Evolutionary conservation across 2,329 filamentous ascomycete genomes (phyloP).

Genomic region (Paecilomyces formosus): DNA sequence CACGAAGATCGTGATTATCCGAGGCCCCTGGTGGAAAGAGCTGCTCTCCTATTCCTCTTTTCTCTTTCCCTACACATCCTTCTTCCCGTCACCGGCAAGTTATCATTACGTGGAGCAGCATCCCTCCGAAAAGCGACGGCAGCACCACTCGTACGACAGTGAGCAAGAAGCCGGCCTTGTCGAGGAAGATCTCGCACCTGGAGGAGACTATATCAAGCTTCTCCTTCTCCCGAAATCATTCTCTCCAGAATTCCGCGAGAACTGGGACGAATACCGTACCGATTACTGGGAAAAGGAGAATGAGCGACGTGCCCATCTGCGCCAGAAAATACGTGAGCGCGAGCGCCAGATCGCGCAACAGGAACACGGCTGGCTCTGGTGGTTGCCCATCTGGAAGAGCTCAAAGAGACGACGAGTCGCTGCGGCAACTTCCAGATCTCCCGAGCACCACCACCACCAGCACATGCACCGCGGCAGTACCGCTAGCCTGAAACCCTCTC

Average conservation of each 20-base stretch:
- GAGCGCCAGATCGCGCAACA: conserved; percentile 62
- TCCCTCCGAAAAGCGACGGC: conserved; percentile 31
- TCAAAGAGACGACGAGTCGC: conserved; percentile 22
- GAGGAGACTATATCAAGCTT: conserved; percentile 86
- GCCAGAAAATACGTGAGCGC: conserved; percentile 60
- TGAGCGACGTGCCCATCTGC: conserved; percentile 68
- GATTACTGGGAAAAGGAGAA: conserved; percentile 99
- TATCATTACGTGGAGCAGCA: conserved; percentile 70
- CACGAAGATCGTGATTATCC: conserved; percentile 86
- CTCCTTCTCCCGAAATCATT: conserved; percentile 90
- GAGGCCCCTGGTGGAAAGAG: conserved; percentile 75
- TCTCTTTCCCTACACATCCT: conserved; percentile 67
- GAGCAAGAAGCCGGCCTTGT: conserved; percentile 57
- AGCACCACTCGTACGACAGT: conserved; percentile 44
- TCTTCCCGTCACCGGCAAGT: conserved; percentile 58
- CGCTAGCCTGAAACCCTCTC: conserved; percentile 21
- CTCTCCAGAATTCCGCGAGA: conserved; percentile 86
- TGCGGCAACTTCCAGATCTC: conserved; percentile 11
- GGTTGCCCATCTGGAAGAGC: conserved; percentile 55
- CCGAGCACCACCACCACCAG: conserved; percentile 21
- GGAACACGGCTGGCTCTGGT: conserved; percentile 73
- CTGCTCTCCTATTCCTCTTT: conserved; percentile 64
- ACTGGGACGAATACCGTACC: conserved; percentile 89
- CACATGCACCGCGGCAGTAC: conserved; percentile 18
- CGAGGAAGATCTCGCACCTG: conserved; percentile 84